These are phyloP conservation scores for Picea mariana DNA, from an alignment of 83 land plant genomes.

Conservation along the genomic window DNA sequence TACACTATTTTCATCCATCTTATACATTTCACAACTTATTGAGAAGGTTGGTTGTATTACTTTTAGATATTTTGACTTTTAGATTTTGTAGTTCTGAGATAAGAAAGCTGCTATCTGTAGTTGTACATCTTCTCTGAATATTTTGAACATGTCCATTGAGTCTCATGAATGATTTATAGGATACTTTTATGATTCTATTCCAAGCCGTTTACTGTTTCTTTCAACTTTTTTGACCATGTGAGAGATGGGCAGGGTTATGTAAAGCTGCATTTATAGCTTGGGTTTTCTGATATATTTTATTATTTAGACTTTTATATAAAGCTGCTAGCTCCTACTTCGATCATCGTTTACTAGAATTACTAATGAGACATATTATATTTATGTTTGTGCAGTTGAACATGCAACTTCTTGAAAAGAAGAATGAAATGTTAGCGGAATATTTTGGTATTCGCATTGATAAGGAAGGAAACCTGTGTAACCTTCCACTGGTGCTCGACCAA, in stretches of 20 bases:
- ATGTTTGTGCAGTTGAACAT: slow-evolving; percentile 63
- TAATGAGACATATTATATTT: not conserved
- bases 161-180: not conserved
- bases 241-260: not conserved
- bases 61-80: not conserved
- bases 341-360: not conserved
- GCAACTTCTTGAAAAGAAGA: slow-evolving; percentile 61
- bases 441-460: slow-evolving; percentile 74
- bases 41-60: not conserved
- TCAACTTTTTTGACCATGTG: too few species aligned
- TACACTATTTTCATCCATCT: too few species aligned
- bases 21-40: not conserved
- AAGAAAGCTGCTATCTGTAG: too few species aligned
- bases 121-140: not conserved
- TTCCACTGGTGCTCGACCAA: slow-evolving; percentile 91
- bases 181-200: too few species aligned
- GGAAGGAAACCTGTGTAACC: slow-evolving; percentile 65
- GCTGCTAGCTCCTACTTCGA: not conserved
- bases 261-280: not conserved
- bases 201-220: not conserved
- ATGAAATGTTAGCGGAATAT: slow-evolving; percentile 79
- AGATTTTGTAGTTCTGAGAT: not conserved
- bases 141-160: not conserved
- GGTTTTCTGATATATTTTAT: not conserved
- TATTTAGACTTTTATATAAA: not conserved